phyloP scores from a whole-genome alignment of 1,139 yeast species.

The Suhomyces bribrorum region DNA sequence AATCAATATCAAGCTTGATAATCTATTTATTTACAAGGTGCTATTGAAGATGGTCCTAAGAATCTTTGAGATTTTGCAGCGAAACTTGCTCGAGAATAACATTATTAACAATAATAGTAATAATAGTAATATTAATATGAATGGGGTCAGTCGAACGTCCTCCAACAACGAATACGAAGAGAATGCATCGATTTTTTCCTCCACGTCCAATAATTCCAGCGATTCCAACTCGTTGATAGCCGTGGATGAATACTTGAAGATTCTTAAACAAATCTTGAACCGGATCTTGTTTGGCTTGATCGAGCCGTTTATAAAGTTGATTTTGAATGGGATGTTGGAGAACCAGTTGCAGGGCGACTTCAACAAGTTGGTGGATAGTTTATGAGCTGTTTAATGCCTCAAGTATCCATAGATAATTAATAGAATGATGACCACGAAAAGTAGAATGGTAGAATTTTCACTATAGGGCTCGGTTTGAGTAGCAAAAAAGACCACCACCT shows the following conservation, averaged over 20 bases:
- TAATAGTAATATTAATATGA: conserved; percentile 4
- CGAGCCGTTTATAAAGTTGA: conserved; percentile 40
- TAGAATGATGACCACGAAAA: no score
- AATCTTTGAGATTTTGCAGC: conserved; percentile 27
- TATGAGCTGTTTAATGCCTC: no score
- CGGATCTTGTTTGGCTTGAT: conserved; percentile 38
- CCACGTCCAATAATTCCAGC: conserved; percentile 25
- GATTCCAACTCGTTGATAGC: conserved; percentile 28
- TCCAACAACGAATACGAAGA: conserved; percentile 16
- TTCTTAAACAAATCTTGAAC: conserved; percentile 31
- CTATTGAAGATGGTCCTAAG: conserved; percentile 34
- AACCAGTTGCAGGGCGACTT: conserved; percentile 33
- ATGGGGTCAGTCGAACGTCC: conserved; percentile 4
- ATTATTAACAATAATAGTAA: no score
- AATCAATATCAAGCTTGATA: conserved; percentile 45
- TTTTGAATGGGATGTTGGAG: conserved; percentile 35
- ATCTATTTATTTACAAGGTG: conserved; percentile 42
- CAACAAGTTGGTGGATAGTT: conserved; percentile 28
- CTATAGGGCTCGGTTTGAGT: no score
- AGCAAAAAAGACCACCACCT: no score
- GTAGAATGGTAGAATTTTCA: no score
- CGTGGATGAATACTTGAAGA: conserved; percentile 36
- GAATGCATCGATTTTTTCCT: conserved; percentile 39
- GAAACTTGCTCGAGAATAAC: conserved; percentile 12
- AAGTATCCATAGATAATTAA: no score